Conservation (phyloP, 2,329 filamentous ascomycete genomes). For the Fusarium domesticum region DNA sequence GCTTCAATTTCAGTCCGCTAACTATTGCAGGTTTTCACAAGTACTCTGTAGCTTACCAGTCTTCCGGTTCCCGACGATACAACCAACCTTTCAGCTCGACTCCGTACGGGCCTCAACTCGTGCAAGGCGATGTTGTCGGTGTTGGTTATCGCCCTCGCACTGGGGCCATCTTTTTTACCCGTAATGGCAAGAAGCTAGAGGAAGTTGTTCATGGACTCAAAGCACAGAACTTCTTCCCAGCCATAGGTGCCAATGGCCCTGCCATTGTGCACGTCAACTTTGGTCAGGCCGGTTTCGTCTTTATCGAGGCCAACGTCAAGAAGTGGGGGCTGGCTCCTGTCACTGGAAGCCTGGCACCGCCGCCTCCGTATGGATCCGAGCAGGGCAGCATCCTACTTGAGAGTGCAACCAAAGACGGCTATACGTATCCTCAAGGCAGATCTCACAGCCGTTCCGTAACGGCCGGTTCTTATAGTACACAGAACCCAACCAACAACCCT, state of each 20-base stretch:
- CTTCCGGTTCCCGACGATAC: slow-evolving; percentile 78
- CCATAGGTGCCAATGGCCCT: slow-evolving; percentile 92
- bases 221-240: slow-evolving; percentile 94
- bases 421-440: slow-evolving; percentile 43
- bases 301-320: slow-evolving; percentile 99
- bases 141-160: slow-evolving; percentile 93
- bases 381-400: slow-evolving; percentile 95
- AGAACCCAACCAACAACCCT: slow-evolving; percentile 45
- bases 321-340: slow-evolving; percentile 98
- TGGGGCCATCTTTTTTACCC: slow-evolving; percentile 94
- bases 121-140: slow-evolving; percentile 94
- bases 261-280: slow-evolving; percentile 95
- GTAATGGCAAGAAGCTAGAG: slow-evolving; percentile 95
- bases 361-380: slow-evolving; percentile 94
- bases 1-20: slow-evolving; percentile 12
- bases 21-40: slow-evolving; percentile 71
- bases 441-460: slow-evolving; percentile 47
- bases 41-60: slow-evolving; percentile 87
- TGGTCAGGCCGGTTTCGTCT: slow-evolving; percentile 95
- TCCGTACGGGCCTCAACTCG: slow-evolving; percentile 76
- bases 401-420: slow-evolving; percentile 66
- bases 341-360: slow-evolving; percentile 90
- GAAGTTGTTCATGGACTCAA: slow-evolving; percentile 92
- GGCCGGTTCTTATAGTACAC: slow-evolving; percentile 37
- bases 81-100: slow-evolving; percentile 87